Conservation (phyloP, 2,329 filamentous ascomycete species). For the Cladosporium sphaerospermum region DNA sequence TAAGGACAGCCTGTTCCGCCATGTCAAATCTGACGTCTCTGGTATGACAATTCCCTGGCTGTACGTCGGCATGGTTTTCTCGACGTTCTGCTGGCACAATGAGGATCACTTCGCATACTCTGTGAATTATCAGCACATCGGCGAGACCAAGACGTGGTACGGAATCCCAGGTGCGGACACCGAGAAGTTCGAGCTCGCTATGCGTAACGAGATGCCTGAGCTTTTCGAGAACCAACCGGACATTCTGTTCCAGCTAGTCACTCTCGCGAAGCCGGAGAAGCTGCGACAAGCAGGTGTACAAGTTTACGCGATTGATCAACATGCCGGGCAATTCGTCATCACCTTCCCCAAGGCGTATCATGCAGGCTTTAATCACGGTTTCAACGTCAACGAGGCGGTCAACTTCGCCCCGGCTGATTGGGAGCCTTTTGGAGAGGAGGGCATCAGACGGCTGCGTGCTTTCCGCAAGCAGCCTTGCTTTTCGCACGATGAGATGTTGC, state of each 20-base stretch:
- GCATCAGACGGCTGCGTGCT: slow-evolving; percentile 76
- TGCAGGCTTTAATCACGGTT: slow-evolving; percentile 94
- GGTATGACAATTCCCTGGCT: slow-evolving; percentile 99
- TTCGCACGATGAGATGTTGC: slow-evolving; percentile 88
- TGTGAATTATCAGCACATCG: slow-evolving; percentile 96
- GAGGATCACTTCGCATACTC: slow-evolving; percentile 98
- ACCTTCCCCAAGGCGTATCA: slow-evolving; percentile 97
- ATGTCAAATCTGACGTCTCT: slow-evolving; percentile 97
- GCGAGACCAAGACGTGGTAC: slow-evolving; percentile 98
- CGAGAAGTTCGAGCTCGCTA: slow-evolving; percentile 89
- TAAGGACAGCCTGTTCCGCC: slow-evolving; percentile 84
- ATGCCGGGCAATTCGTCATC: slow-evolving; percentile 91
- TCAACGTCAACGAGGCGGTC: slow-evolving; percentile 98
- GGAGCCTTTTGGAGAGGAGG: slow-evolving; percentile 84
- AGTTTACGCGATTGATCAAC: slow-evolving; percentile 91
- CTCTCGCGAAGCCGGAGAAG: slow-evolving; percentile 85
- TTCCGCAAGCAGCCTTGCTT: slow-evolving; percentile 94
- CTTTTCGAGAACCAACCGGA: slow-evolving; percentile 96
- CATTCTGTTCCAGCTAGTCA: slow-evolving; percentile 94
- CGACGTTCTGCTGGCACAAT: slow-evolving; percentile 98
- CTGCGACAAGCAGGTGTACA: slow-evolving; percentile 86
- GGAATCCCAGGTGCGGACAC: slow-evolving; percentile 92
- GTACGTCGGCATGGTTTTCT: slow-evolving; percentile 99
- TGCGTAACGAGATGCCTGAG: slow-evolving; percentile 91
- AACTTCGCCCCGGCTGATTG: slow-evolving; percentile 95